Evolutionary conservation across 2,329 filamentous ascomycete genomes (phyloP).

Genomic region (Trichoderma citrinoviride): DNA sequence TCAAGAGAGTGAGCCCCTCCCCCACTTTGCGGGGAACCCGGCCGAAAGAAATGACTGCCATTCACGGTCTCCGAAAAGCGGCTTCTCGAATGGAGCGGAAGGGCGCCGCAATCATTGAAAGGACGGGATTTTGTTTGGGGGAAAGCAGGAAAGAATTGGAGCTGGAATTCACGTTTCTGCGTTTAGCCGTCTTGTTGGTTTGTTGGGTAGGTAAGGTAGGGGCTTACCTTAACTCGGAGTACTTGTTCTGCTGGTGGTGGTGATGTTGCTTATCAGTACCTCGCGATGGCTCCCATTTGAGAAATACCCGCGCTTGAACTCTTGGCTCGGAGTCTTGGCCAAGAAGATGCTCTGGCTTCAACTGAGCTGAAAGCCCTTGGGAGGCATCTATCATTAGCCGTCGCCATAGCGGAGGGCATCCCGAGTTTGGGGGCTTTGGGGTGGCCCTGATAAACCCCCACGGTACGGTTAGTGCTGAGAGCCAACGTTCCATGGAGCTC

Average conservation of each 20-base stretch:
- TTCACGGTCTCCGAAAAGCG: conserved; percentile 15
- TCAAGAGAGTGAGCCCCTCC: background rate
- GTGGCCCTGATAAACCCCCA: background rate
- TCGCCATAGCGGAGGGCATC: background rate
- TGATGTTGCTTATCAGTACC: background rate
- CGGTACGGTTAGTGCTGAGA: background rate
- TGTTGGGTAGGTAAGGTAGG: no score
- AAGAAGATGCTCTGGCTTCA: background rate
- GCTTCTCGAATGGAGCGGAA: background rate
- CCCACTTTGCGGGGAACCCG: conserved; percentile 29
- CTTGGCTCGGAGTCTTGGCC: background rate
- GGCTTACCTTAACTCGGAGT: background rate
- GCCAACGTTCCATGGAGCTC: background rate
- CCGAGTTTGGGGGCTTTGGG: background rate
- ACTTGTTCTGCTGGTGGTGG: background rate
- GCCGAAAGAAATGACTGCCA: background rate
- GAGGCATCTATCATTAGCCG: background rate
- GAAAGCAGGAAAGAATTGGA: background rate
- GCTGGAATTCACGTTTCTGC: no score
- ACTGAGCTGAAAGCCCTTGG: background rate
- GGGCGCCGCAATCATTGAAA: background rate
- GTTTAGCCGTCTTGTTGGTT: background rate
- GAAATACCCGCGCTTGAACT: background rate
- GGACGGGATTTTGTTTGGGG: background rate
- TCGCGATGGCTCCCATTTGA: background rate